phyloP scores from a whole-genome alignment of 2,329 filamentous ascomycete species.

The Cercospora berteroae region DNA sequence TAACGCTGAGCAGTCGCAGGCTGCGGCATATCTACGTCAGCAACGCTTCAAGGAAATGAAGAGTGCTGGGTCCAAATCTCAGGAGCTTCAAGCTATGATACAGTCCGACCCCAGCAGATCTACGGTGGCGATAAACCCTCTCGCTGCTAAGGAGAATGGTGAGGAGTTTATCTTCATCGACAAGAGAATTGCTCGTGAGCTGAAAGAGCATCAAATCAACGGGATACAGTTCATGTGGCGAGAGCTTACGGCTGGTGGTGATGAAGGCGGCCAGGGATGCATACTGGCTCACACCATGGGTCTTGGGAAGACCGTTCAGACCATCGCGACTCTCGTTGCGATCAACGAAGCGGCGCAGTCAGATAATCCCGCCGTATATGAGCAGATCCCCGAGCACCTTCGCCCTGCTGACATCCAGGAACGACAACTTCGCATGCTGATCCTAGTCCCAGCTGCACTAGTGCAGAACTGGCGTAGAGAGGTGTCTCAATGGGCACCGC shows the following conservation, averaged over 20 bases:
- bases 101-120: conserved; percentile 24
- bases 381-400: conserved; percentile 68
- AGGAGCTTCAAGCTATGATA: conserved; percentile 27
- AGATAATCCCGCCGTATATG: conserved; percentile 53
- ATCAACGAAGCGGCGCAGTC: conserved; percentile 67
- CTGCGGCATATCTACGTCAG: conserved; percentile 23
- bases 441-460: conserved; percentile 73
- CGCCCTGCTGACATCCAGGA: conserved; percentile 28
- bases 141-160: conserved; percentile 53
- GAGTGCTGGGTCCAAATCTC: conserved; percentile 24
- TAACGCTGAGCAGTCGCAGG: conserved; percentile 22
- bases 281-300: conserved; percentile 89
- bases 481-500: conserved; percentile 63
- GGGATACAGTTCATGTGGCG: conserved; percentile 90
- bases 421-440: conserved; percentile 61
- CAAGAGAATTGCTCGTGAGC: conserved; percentile 59
- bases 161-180: conserved; percentile 65
- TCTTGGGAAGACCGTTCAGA: conserved; percentile 87
- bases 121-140: conserved; percentile 63
- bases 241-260: conserved; percentile 61
- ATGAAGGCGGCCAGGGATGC: conserved; percentile 65
- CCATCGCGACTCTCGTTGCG: conserved; percentile 74
- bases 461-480: conserved; percentile 84
- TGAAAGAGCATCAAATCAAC: conserved; percentile 77
- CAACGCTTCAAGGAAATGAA: conserved; percentile 22